Base-by-base conservation (phyloP, 208 protist species). In the Leptomonas seymouri region DNA sequence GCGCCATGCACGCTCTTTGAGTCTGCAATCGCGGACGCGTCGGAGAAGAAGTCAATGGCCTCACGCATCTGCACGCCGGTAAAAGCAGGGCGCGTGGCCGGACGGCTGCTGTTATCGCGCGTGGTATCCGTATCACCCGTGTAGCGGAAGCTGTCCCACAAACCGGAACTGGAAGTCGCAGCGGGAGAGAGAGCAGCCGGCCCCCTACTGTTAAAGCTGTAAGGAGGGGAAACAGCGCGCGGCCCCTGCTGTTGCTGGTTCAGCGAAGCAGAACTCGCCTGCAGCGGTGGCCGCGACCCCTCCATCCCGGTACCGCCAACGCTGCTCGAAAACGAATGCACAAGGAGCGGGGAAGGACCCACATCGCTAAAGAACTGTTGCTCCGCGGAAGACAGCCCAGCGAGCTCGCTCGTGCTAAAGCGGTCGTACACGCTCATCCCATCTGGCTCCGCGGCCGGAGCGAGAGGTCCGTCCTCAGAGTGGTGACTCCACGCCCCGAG, bases 321-420 rank as follows among this genome's bases (percentile, higher is more conserved):
- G 39, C 57, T 72, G 67, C 34, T 65, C 9, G 48, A 28, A 20
- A 58, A 61, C n/a, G 65, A 69, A 18, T 51, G 36, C 6, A 36
- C 9, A 34, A 65, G 30, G 39, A 34, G 36, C 8, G 67, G 54
- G 16, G 76, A 67, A 53, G 18, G 56, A 0, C 55, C 65, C 15
- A 65, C 12, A 11, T 72, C 76, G 49, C 56, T 23, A 31, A 73
- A 34, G 44, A 81, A 81, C 60, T 81, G 76, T 54, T 81, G 76
- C 59, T 81, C 69, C 9, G 69, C 69, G 2, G 51, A 62, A 1
- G 69, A 63, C 3, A 81, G 55, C 5, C 54, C 76, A 0, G 57
- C 67, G 30, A 73, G 60, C 65, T 81, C 76, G 39, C 76, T 76
- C 20, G 68, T 81, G 48, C 69, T 81, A 28, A 75, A 81, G 16